These are phyloP conservation scores for Phycomyces blakesleeanus DNA, from an alignment of 192 early-diverging fungal genomes.

Conservation along the genomic window DNA sequence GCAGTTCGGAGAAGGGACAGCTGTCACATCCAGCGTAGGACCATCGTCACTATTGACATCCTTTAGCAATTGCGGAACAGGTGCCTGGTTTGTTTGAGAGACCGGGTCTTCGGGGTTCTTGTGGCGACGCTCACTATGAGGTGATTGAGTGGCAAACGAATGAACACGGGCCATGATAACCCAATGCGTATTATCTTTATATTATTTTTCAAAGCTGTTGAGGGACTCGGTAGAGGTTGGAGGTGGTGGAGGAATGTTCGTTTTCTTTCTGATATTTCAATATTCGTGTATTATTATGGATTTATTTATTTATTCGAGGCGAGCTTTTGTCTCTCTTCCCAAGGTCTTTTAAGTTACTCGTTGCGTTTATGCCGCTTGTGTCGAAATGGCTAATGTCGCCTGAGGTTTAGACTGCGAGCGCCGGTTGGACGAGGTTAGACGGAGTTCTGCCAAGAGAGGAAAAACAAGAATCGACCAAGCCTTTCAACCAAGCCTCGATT, in stretches of 20 bases:
- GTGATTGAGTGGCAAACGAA: constrained; percentile 19
- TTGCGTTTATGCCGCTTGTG: too few relatives aligned
- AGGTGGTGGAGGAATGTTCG: too few relatives aligned
- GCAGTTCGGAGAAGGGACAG: constrained; percentile 10
- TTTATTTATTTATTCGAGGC: not conserved
- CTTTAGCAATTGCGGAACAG: constrained; percentile 1
- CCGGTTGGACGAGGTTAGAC: constrained; percentile 9
- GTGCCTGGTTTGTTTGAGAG: constrained; percentile 4
- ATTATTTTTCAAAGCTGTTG: too few relatives aligned
- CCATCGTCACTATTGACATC: constrained; percentile 3
- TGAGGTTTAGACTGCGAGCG: too few relatives aligned
- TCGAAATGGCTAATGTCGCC: too few relatives aligned
- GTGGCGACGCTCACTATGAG: constrained; percentile 1
- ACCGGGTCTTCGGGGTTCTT: not conserved
- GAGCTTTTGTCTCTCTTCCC: constrained; percentile 4
- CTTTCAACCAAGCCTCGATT: constrained; percentile 14
- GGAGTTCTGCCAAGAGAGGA: constrained; percentile 3
- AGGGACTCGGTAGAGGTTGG: too few relatives aligned
- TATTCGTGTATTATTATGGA: too few relatives aligned
- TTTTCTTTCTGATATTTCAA: too few relatives aligned
- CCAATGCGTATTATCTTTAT: not conserved
- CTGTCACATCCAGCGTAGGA: constrained; percentile 17
- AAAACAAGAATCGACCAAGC: constrained; percentile 14
- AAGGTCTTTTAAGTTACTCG: not conserved
- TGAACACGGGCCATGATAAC: constrained; percentile 26